A percentile compares a stretch with the other conserved stretches of the same genome.
phyloP scores from a whole-genome alignment of 1,284 basidiomycete species.

The Malassezia obtusa region DNA sequence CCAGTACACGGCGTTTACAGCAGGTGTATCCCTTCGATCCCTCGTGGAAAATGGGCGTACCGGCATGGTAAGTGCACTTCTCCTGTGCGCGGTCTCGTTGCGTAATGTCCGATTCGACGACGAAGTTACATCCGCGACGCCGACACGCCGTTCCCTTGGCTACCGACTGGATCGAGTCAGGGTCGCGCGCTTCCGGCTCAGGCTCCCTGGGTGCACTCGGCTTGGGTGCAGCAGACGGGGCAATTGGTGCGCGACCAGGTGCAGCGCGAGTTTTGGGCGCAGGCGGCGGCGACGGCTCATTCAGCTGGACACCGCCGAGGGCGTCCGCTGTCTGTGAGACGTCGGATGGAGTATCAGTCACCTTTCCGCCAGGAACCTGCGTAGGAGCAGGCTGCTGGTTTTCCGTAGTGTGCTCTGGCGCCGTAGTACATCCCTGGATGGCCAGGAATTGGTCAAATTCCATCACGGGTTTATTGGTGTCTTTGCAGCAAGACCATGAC shows the following conservation, averaged over 20 bases:
- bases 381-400: conserved; percentile 22
- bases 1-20: conserved; percentile 43
- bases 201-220: conserved; percentile 1
- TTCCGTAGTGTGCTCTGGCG: conserved; percentile 27
- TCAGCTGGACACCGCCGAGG: neutral
- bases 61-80: conserved; percentile 36
- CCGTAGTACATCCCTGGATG: conserved; percentile 32
- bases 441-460: conserved; percentile 46
- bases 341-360: neutral
- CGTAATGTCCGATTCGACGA: neutral
- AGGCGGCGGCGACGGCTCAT: neutral
- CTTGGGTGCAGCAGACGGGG: neutral
- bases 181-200: conserved; percentile 8
- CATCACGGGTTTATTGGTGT: conserved; percentile 45
- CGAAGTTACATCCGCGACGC: conserved; percentile 8
- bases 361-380: conserved; percentile 5
- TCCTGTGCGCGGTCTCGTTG: conserved; percentile 21
- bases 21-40: conserved; percentile 46
- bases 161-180: neutral
- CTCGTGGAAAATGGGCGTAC: conserved; percentile 45
- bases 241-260: neutral
- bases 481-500: conserved; percentile 47
- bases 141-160: conserved; percentile 7
- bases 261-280: neutral
- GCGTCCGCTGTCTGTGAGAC: neutral